These are phyloP conservation scores for Thelonectria blattea DNA, from an alignment of 2,329 filamentous ascomycete species.

Conservation along the genomic window DNA sequence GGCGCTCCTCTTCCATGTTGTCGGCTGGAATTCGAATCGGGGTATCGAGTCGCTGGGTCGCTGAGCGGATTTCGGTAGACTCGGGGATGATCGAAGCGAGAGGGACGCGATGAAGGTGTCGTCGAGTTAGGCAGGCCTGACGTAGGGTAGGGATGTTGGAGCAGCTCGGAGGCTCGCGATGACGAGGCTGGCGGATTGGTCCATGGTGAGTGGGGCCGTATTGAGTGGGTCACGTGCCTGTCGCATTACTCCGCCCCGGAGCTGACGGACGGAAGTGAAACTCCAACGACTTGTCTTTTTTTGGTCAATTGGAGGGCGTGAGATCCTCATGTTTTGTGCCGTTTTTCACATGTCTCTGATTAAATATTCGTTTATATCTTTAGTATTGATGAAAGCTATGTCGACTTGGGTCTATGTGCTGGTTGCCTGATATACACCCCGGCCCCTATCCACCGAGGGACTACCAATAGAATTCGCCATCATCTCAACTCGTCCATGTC, in stretches of 20 bases:
- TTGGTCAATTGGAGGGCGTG: background rate
- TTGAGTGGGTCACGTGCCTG: conserved; percentile 30
- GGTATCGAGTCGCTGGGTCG: background rate
- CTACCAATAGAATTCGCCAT: too few species aligned
- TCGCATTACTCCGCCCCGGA: background rate
- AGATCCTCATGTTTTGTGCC: background rate
- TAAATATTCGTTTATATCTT: background rate
- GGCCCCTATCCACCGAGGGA: background rate
- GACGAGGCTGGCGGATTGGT: conserved; percentile 35
- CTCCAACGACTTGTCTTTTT: background rate
- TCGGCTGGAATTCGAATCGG: background rate
- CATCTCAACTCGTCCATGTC: too few species aligned
- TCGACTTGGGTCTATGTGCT: background rate
- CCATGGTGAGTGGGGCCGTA: conserved; percentile 7
- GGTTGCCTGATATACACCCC: background rate
- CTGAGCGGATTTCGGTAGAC: background rate
- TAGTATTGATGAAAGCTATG: background rate
- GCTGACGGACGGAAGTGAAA: background rate
- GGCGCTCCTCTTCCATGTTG: conserved; percentile 66
- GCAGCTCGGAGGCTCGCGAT: conserved; percentile 33
- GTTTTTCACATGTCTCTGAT: background rate
- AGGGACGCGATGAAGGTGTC: conserved; percentile 22
- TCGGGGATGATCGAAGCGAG: conserved; percentile 9
- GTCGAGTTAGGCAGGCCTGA: conserved; percentile 21
- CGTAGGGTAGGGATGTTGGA: conserved; percentile 8